phyloP scores from a whole-genome alignment of 495 filamentous ascomycete genomes.

The Paragyromitra xinjiangensis region DNA sequence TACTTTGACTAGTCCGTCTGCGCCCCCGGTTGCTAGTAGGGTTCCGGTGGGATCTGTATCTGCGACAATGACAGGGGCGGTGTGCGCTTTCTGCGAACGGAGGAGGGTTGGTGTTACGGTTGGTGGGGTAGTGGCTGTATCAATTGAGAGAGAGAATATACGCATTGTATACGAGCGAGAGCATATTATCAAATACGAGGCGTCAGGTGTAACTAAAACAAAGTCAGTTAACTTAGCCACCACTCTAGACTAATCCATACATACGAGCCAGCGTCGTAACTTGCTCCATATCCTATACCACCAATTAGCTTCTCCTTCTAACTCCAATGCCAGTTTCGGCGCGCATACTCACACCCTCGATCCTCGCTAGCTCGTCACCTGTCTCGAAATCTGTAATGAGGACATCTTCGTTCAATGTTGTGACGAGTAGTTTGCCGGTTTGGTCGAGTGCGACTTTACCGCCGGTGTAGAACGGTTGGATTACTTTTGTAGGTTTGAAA shows the following conservation, averaged over 20 bases:
- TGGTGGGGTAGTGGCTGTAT: slow-evolving; percentile 58
- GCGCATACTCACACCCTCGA: slow-evolving; percentile 79
- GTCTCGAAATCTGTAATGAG: slow-evolving; percentile 85
- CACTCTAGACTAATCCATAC: slow-evolving; percentile 48
- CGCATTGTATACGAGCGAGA: slow-evolving; percentile 94
- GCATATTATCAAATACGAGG: slow-evolving; percentile 85
- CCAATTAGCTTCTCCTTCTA: slow-evolving; percentile 8
- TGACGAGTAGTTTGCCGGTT: slow-evolving; percentile 82
- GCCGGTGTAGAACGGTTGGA: slow-evolving; percentile 93
- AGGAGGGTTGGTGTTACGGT: slow-evolving; percentile 72
- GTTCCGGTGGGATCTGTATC: slow-evolving; percentile 87
- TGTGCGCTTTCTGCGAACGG: slow-evolving; percentile 88
- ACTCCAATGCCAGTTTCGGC: neutral
- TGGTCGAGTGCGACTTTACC: slow-evolving; percentile 84
- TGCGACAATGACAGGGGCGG: slow-evolving; percentile 83
- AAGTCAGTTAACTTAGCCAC: slow-evolving; percentile 48
- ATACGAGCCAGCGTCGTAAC: slow-evolving; percentile 85
- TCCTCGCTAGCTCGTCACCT: slow-evolving; percentile 79
- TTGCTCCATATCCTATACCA: slow-evolving; percentile 81
- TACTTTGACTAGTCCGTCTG: slow-evolving; percentile 92
- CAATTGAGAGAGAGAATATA: slow-evolving; percentile 76
- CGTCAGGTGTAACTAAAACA: slow-evolving; percentile 78
- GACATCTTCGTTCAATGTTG: slow-evolving; percentile 86
- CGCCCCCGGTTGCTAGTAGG: slow-evolving; percentile 86
- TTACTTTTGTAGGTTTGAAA: slow-evolving; percentile 79